Evolutionary conservation across 2,329 filamentous ascomycete species (phyloP).

Genomic region (Emmonsiellopsis sp.): DNA sequence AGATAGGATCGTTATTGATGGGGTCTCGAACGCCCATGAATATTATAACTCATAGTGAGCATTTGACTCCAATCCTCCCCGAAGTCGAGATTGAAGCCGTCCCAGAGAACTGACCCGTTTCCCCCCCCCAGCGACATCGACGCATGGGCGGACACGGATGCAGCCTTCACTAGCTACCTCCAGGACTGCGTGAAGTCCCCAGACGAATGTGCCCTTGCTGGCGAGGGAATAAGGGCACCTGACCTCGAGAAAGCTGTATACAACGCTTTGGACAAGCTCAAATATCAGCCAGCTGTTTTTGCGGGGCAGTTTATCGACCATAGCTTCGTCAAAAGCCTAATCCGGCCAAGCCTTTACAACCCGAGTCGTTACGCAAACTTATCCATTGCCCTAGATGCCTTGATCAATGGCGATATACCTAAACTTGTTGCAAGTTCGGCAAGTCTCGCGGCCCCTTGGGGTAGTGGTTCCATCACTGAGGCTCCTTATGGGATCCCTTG

Average conservation of each 20-base stretch:
- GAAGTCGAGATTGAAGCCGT: not conserved
- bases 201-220: conserved; percentile 27
- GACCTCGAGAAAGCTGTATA: conserved; percentile 32
- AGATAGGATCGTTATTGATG: conserved; percentile 30
- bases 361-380: not conserved
- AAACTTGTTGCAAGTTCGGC: not conserved
- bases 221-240: conserved; percentile 20
- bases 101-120: not conserved
- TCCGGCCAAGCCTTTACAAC: not conserved
- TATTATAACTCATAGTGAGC: conserved; percentile 11
- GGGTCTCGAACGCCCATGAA: conserved; percentile 19
- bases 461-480: too few relatives aligned
- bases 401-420: not conserved
- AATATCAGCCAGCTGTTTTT: conserved; percentile 3
- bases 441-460: too few relatives aligned
- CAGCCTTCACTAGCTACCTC: conserved; percentile 18
- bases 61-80: not conserved
- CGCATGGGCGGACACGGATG: conserved; percentile 17
- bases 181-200: conserved; percentile 23
- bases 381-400: not conserved
- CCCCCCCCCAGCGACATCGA: conserved; percentile 15
- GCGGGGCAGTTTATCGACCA: conserved; percentile 2
- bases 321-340: not conserved
- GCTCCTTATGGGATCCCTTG: too few relatives aligned
- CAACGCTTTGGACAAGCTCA: conserved; percentile 2